Evolutionary conservation across 768 basidiomycete genomes (phyloP), one percentile per base, ranked within the genome.

Genomic region (Hericium coralloides): DNA sequence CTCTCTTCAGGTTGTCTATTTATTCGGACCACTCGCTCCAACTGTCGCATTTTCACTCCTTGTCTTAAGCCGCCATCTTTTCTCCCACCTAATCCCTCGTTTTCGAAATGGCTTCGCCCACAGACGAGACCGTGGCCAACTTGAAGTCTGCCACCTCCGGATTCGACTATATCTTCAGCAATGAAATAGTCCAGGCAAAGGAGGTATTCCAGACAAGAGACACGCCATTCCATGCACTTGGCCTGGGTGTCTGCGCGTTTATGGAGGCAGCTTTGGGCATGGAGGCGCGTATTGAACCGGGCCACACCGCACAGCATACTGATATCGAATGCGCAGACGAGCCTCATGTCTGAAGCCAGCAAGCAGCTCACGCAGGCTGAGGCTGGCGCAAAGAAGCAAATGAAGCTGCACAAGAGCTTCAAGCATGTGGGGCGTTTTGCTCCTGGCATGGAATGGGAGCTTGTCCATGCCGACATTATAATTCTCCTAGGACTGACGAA

Each of bases 181-280:
- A 90, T 63, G 79, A 89, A 56, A 73, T 91, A 57, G 71, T 63
- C 1, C 72, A 73, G 0, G 85, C 89, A 0, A 71, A 78, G 57
- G 63, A 70, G 12, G 71, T 75, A 39, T 85, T 89, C 66, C 60
- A 72, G n/a, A 64, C 65, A 14, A 55, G 70, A 2, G 75, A 80
- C 38, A 84, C 85, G 39, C 82, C 89, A 0, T 86, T 89, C 64
- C 89, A 92, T 67, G 73, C 80, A 18, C 74, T 91, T 57, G 89
- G 89, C 1, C 72, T 81, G 0, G 89, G 88, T 15, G 82, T 85
- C 0, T 84, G 83, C 57, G 79, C 81, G 0, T 91, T 91, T 62
- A 71, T 91, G 47, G 84, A 89, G 67, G 90, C 88, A 0, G 87
- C 85, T 1, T 71, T 91, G 14, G 86, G 87, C n/a, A 82, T 90